Evolutionary conservation across 1,284 basidiomycete species (phyloP).

Genomic region (Pyrrhoderma lamaoense): DNA sequence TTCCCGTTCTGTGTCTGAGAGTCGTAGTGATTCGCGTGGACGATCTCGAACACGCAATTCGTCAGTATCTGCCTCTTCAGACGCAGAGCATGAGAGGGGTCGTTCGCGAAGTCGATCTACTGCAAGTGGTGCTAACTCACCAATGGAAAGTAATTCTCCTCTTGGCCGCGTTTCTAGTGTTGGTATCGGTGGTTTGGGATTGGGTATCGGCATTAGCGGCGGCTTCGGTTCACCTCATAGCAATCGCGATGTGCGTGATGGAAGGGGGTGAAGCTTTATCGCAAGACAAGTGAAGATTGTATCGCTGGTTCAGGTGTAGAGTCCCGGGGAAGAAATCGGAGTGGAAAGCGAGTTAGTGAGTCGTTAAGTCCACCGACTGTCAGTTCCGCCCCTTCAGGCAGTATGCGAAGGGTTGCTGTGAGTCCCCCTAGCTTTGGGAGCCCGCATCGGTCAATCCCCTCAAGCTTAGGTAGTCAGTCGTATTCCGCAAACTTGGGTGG

Average conservation of each 20-base stretch:
- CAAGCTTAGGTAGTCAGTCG: neutral
- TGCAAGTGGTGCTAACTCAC: constrained; percentile 15
- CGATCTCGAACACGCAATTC: constrained; percentile 17
- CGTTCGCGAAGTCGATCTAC: constrained; percentile 14
- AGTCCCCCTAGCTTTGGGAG: neutral
- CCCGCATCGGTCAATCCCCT: constrained; percentile 4
- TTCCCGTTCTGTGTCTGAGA: constrained; percentile 15
- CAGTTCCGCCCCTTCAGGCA: neutral
- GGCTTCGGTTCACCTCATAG: constrained; percentile 8
- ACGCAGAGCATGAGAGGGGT: constrained; percentile 13
- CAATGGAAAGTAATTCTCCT: constrained; percentile 12
- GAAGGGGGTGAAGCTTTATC: constrained; percentile 15
- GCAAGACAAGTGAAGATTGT: constrained; percentile 18
- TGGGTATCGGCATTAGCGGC: constrained; percentile 8
- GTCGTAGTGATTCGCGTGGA: constrained; percentile 14
- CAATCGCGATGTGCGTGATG: constrained; percentile 16
- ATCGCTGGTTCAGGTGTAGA: neutral
- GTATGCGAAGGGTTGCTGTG: neutral
- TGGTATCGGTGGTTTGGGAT: constrained; percentile 3
- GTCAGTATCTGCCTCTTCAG: constrained; percentile 9
- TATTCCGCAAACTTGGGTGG: constrained; percentile 3
- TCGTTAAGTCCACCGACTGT: constrained; percentile 12
- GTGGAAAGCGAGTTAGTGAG: constrained; percentile 14
- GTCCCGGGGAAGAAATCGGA: constrained; percentile 8
- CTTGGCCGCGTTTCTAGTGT: constrained; percentile 1